Percentiles rank a stretch among this genome's conserved stretches.
These are phyloP conservation scores for Aureobasidium sp. DNA, from an alignment of 2,329 filamentous ascomycete genomes.

Conservation along the genomic window DNA sequence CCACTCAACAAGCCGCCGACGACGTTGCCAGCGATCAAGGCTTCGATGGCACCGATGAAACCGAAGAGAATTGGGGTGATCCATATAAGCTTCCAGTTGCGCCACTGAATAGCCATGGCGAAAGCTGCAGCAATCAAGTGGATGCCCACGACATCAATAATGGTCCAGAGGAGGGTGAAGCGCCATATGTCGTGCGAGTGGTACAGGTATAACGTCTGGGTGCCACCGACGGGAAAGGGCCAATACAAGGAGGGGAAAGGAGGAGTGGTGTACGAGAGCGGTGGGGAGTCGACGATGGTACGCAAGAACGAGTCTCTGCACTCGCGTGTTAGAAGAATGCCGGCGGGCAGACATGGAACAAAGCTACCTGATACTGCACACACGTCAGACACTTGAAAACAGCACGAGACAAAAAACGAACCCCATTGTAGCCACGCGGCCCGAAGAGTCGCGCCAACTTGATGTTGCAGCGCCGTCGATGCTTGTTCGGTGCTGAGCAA, in stretches of 20 bases:
- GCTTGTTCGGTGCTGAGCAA: too few species aligned
- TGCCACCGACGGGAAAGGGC: slow-evolving; percentile 53
- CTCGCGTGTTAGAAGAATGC: background rate
- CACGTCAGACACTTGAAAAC: background rate
- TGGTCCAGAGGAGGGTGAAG: slow-evolving; percentile 80
- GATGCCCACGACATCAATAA: slow-evolving; percentile 69
- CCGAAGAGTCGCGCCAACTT: too few species aligned
- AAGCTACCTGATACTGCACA: slow-evolving; percentile 3
- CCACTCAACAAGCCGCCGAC: slow-evolving; percentile 76
- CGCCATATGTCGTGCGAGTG: slow-evolving; percentile 72
- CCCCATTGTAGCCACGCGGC: slow-evolving; percentile 2
- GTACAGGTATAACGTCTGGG: slow-evolving; percentile 61
- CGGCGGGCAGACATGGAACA: background rate
- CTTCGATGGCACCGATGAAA: slow-evolving; percentile 67
- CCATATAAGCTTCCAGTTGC: slow-evolving; percentile 56
- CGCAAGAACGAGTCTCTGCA: slow-evolving; percentile 34
- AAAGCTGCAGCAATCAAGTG: slow-evolving; percentile 66
- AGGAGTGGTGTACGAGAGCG: slow-evolving; percentile 59
- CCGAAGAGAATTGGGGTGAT: slow-evolving; percentile 64
- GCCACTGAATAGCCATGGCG: slow-evolving; percentile 63
- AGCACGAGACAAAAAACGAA: background rate
- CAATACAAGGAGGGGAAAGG: slow-evolving; percentile 77
- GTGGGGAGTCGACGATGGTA: slow-evolving; percentile 40
- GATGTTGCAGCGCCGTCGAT: too few species aligned
- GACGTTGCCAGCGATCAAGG: slow-evolving; percentile 70